These are phyloP conservation scores for Lentinus brumalis DNA, from an alignment of 768 basidiomycete species.

Conservation along the genomic window DNA sequence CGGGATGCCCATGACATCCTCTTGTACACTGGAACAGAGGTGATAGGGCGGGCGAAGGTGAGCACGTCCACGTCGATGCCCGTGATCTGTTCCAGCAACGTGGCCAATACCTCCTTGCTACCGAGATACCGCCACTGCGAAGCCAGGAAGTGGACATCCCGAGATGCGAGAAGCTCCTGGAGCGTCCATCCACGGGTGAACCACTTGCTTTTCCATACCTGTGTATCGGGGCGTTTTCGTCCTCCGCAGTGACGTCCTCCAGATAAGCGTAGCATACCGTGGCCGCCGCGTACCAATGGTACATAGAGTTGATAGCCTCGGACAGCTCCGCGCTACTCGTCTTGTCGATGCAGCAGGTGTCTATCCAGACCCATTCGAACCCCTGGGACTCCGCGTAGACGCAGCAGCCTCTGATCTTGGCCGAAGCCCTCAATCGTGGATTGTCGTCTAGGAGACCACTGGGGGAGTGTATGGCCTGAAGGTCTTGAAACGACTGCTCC, in stretches of 20 bases:
- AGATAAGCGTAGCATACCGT: conserved; percentile 6
- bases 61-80: background rate
- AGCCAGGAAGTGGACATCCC: background rate
- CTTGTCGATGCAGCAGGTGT: conserved; percentile 20
- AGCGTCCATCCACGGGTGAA: background rate
- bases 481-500: conserved; percentile 12
- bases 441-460: background rate
- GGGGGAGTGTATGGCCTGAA: background rate
- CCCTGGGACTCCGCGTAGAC: conserved; percentile 1
- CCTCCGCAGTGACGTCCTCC: background rate
- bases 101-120: background rate
- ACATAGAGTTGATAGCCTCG: conserved; percentile 20
- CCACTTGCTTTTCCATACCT: background rate
- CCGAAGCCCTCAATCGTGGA: background rate
- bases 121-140: background rate
- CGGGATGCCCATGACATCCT: background rate
- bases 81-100: background rate
- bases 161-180: background rate
- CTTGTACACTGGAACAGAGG: background rate
- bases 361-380: conserved; percentile 7
- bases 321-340: conserved; percentile 19
- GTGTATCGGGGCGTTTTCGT: background rate
- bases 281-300: conserved; percentile 10
- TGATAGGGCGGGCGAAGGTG: background rate
- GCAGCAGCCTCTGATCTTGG: conserved; percentile 15